A percentile compares a stretch with the other conserved stretches of the same genome.
phyloP scores from a whole-genome alignment of 768 basidiomycete genomes.

The Infundibulicybe gibba region DNA sequence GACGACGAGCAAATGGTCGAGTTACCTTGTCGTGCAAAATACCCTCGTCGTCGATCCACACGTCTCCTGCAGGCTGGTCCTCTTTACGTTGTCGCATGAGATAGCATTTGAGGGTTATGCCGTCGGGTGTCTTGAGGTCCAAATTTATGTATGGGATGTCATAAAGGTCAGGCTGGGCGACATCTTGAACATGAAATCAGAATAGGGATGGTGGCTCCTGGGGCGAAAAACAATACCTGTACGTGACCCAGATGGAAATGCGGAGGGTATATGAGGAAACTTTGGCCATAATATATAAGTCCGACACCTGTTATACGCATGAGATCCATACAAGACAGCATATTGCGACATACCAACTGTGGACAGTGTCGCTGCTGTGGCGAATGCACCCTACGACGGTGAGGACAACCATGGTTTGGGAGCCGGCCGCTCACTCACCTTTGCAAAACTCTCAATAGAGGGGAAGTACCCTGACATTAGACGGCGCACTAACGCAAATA shows the following conservation, averaged over 20 bases:
- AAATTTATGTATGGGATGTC: conserved; percentile 76
- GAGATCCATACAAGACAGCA: conserved; percentile 4
- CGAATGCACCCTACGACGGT: conserved; percentile 42
- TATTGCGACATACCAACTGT: conserved; percentile 42
- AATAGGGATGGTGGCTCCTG: conserved; percentile 7
- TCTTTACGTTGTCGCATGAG: conserved; percentile 63
- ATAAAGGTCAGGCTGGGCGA: conserved; percentile 65
- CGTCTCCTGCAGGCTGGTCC: not conserved
- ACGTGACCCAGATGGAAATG: conserved; percentile 74
- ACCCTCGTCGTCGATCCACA: conserved; percentile 52
- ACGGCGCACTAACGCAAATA: not conserved
- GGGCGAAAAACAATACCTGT: conserved; percentile 40
- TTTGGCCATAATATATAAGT: conserved; percentile 83
- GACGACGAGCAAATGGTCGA: no score
- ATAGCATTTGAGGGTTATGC: conserved; percentile 70
- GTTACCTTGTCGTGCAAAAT: not conserved
- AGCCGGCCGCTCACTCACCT: conserved; percentile 24
- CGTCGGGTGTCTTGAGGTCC: conserved; percentile 68
- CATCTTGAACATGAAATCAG: conserved; percentile 42
- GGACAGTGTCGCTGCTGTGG: conserved; percentile 54
- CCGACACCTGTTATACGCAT: conserved; percentile 48
- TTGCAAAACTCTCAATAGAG: conserved; percentile 43
- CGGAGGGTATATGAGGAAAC: conserved; percentile 90
- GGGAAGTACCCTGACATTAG: conserved; percentile 36
- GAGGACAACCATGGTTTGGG: not conserved